These are phyloP conservation scores for Alternaria panax DNA, from an alignment of 2,329 filamentous ascomycete genomes.

Conservation along the genomic window DNA sequence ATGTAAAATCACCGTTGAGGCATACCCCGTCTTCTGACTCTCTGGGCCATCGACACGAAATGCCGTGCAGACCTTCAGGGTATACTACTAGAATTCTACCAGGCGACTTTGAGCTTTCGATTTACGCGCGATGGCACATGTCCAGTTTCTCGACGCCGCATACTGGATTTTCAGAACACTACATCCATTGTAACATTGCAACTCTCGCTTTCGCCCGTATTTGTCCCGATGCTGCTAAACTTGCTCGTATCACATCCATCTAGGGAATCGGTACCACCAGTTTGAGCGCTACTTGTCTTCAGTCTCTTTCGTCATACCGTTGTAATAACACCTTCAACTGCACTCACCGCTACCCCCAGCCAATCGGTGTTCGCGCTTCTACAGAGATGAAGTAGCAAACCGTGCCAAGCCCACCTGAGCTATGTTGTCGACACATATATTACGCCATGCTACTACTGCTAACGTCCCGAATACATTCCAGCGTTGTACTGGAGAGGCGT, in stretches of 20 bases:
- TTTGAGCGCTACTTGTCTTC: constrained; percentile 2
- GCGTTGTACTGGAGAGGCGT: constrained; percentile 11
- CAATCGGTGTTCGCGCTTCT: neutral
- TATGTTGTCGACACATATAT: constrained; percentile 4
- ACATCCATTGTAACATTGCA: constrained; percentile 3
- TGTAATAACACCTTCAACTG: constrained; percentile 18
- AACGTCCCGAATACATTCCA: constrained; percentile 1
- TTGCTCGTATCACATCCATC: constrained; percentile 3
- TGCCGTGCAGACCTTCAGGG: neutral
- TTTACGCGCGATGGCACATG: neutral
- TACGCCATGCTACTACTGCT: constrained; percentile 14
- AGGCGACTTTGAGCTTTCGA: neutral
- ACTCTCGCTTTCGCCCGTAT: neutral
- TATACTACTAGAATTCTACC: neutral
- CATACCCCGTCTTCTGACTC: neutral
- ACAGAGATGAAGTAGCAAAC: constrained; percentile 14
- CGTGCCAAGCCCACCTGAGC: neutral
- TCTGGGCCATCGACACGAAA: neutral
- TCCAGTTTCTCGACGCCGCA: neutral
- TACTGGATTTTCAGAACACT: neutral
- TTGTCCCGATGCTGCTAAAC: neutral
- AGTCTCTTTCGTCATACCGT: constrained; percentile 22
- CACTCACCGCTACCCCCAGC: constrained; percentile 19
- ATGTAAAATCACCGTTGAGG: neutral
- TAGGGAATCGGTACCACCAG: constrained; percentile 7